Evolutionary conservation across 225 moss, liverwort and hornwort species (phyloP).

Genomic region (Antitrichia curtipendula): DNA sequence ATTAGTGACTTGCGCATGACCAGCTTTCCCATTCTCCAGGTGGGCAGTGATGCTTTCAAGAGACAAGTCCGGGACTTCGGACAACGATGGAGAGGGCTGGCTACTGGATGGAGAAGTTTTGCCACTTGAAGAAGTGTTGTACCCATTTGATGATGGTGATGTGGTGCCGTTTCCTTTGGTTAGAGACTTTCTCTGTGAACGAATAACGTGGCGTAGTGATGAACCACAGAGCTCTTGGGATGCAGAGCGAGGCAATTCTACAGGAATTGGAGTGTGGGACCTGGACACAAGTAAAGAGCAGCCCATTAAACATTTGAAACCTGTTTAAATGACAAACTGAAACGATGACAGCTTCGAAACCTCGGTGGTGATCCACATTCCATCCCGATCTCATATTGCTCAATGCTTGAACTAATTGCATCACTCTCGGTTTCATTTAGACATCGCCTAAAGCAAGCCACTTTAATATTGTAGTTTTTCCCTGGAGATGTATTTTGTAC

Average conservation of each 20-base stretch:
- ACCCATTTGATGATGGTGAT: slow-evolving; percentile 9
- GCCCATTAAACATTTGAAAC: neutral
- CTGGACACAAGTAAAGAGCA: slow-evolving; percentile 29
- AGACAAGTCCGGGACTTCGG: slow-evolving; percentile 8
- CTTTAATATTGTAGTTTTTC: neutral
- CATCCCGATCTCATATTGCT: neutral
- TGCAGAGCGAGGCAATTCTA: slow-evolving; percentile 27
- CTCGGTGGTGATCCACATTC: neutral
- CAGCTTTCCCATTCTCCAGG: neutral
- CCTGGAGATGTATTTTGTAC: neutral
- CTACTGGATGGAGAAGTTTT: neutral
- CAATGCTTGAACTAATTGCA: neutral
- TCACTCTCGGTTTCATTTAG: neutral
- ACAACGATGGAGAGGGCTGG: slow-evolving; percentile 3
- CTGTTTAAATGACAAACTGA: neutral
- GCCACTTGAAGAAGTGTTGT: slow-evolving; percentile 4
- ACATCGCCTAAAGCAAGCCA: neutral
- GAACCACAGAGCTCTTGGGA: slow-evolving; percentile 37
- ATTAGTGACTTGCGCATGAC: neutral
- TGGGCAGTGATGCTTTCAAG: neutral
- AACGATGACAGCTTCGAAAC: neutral
- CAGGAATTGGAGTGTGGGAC: slow-evolving; percentile 27
- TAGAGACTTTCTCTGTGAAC: slow-evolving; percentile 33
- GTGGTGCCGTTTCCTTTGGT: slow-evolving; percentile 1
- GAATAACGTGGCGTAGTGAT: slow-evolving; percentile 25